These are phyloP conservation scores for Phialophora verrucosa DNA, from an alignment of 2,329 filamentous ascomycete species.

Conservation along the genomic window DNA sequence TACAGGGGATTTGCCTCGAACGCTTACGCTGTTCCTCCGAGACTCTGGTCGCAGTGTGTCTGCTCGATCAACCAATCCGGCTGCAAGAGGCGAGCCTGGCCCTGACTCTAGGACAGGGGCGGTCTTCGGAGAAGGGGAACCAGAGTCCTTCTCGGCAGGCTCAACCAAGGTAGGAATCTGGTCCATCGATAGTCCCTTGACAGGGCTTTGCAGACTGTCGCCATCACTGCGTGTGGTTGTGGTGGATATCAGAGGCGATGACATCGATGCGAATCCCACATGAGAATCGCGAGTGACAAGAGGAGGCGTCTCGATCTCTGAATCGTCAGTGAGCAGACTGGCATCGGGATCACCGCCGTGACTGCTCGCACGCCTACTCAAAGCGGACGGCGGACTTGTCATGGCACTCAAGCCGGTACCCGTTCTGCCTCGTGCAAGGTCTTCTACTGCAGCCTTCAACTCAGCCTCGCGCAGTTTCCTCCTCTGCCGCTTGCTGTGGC, in stretches of 20 bases:
- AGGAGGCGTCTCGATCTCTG: slow-evolving; percentile 47
- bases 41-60: slow-evolving; percentile 46
- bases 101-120: slow-evolving; percentile 9
- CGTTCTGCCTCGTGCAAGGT: slow-evolving; percentile 33
- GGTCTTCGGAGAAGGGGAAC: slow-evolving; percentile 31
- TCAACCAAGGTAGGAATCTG: slow-evolving; percentile 33
- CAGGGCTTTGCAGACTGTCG: slow-evolving; percentile 42
- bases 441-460: slow-evolving; percentile 31
- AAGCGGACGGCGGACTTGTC: slow-evolving; percentile 13
- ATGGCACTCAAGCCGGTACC: slow-evolving; percentile 13
- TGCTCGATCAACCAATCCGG: slow-evolving; percentile 41
- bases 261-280: slow-evolving; percentile 70
- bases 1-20: slow-evolving; percentile 71
- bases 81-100: slow-evolving; percentile 39
- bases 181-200: slow-evolving; percentile 21
- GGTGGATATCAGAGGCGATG: slow-evolving; percentile 69
- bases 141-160: slow-evolving; percentile 19
- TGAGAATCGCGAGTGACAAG: slow-evolving; percentile 67
- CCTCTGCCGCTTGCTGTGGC: slow-evolving; percentile 53
- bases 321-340: slow-evolving; percentile 38
- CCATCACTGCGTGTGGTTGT: slow-evolving; percentile 50
- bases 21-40: slow-evolving; percentile 40
- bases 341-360: slow-evolving; percentile 29
- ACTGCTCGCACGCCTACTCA: slow-evolving; percentile 32
- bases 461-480: slow-evolving; percentile 42